Evolutionary conservation across 805 yeast genomes (phyloP).

Genomic region (Candida multigemmis): DNA sequence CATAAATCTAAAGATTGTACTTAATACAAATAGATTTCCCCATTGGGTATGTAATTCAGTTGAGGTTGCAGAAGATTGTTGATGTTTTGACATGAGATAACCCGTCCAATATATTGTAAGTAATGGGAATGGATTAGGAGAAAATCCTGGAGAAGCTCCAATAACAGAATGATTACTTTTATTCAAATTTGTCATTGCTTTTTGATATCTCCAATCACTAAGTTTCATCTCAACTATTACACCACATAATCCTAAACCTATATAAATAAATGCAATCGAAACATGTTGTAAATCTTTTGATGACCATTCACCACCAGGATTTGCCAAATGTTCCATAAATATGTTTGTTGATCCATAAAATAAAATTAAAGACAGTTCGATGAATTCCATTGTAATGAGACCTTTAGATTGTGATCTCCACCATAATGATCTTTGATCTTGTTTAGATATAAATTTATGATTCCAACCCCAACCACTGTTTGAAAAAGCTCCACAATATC

Average conservation of each 20-base stretch:
- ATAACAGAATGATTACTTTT: constrained; percentile 8
- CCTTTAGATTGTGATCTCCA: constrained; percentile 31
- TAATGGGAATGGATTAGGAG: constrained; percentile 92
- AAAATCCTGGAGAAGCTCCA: constrained; percentile 58
- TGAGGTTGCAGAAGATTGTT: constrained; percentile 71
- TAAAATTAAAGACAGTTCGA: constrained; percentile 72
- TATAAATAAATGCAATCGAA: constrained; percentile 35
- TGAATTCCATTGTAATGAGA: constrained; percentile 72
- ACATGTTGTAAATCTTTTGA: constrained; percentile 42
- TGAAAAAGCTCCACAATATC: constrained; percentile 78
- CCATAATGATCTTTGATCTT: constrained; percentile 19
- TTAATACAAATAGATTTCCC: constrained; percentile 82
- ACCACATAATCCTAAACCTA: constrained; percentile 92
- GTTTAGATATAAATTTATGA: constrained; percentile 18
- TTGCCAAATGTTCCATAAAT: constrained; percentile 74
- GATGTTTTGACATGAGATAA: constrained; percentile 87
- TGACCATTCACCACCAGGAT: constrained; percentile 72
- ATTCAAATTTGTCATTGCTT: constrained; percentile 11
- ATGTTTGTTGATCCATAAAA: constrained; percentile 86
- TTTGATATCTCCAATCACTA: constrained; percentile 46
- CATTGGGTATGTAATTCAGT: constrained; percentile 84
- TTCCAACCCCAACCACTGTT: constrained; percentile 93
- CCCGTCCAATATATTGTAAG: constrained; percentile 97
- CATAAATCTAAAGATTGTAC: constrained; percentile 65
- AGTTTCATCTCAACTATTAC: constrained; percentile 66